These are phyloP conservation scores for Beauveria australis DNA, from an alignment of 2,329 filamentous ascomycete species.

Conservation along the genomic window DNA sequence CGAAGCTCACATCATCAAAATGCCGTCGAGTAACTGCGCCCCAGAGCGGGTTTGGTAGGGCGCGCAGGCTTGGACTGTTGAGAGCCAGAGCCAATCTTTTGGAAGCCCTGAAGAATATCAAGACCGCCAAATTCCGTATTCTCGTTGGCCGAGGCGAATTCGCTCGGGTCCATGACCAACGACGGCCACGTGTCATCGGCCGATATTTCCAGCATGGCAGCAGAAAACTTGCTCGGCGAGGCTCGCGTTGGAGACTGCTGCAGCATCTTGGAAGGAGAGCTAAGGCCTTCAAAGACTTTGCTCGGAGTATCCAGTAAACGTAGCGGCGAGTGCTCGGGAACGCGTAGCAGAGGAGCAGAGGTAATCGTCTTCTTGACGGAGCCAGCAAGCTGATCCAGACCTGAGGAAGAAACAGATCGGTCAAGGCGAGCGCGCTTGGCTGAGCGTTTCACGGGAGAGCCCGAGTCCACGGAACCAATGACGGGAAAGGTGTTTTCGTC, in stretches of 20 bases:
- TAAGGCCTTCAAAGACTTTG: conserved; percentile 47
- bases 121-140: conserved; percentile 51
- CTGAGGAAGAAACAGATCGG: conserved; percentile 53
- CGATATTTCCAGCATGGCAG: conserved; percentile 24
- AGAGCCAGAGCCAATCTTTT: conserved; percentile 56
- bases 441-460: conserved; percentile 61
- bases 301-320: conserved; percentile 46
- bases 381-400: conserved; percentile 53
- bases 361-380: conserved; percentile 43
- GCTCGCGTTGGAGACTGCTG: conserved; percentile 26
- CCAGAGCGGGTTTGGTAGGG: conserved; percentile 27
- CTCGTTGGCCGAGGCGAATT: conserved; percentile 34
- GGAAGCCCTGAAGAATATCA: conserved; percentile 68
- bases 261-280: conserved; percentile 47
- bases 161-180: conserved; percentile 27
- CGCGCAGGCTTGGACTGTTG: conserved; percentile 24
- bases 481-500: conserved; percentile 25
- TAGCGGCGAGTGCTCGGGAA: conserved; percentile 31
- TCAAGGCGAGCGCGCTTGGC: conserved; percentile 53
- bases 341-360: conserved; percentile 43
- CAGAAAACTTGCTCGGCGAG: conserved; percentile 45
- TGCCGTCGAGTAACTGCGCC: conserved; percentile 29
- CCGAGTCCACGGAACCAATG: conserved; percentile 41
- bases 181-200: conserved; percentile 32
- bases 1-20: conserved; percentile 21